Conservation (phyloP, 1,139 yeast genomes). For the Pichia sp. region DNA sequence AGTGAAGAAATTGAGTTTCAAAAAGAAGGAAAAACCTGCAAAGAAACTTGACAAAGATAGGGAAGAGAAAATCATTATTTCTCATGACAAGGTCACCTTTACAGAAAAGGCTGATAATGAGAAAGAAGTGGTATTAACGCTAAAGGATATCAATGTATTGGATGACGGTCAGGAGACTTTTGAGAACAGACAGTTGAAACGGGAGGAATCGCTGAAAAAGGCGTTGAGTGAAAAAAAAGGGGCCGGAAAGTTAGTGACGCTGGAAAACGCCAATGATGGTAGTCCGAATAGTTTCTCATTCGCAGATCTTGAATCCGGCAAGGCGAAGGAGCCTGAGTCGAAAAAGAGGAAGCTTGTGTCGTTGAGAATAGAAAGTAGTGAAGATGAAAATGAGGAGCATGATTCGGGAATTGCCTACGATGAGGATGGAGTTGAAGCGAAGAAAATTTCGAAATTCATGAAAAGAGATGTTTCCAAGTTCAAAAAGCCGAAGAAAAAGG, state of each 20-base stretch:
- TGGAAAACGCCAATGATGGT: background rate
- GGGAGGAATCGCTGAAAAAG: constrained; percentile 33
- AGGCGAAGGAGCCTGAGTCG: background rate
- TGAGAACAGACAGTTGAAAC: constrained; percentile 41
- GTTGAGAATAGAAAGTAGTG: constrained; percentile 33
- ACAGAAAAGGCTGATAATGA: background rate
- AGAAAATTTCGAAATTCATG: constrained; percentile 27
- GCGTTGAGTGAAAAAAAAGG: constrained; percentile 24
- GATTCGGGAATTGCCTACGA: constrained; percentile 26
- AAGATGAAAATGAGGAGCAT: constrained; percentile 26
- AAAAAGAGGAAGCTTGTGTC: constrained; percentile 23
- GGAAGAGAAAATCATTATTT: background rate
- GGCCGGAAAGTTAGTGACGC: constrained; percentile 13
- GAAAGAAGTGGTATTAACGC: constrained; percentile 47
- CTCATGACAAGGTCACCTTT: constrained; percentile 1
- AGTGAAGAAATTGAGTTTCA: constrained; percentile 9
- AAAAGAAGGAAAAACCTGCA: background rate
- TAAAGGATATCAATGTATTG: constrained; percentile 46
- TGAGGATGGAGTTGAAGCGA: constrained; percentile 27
- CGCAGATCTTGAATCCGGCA: background rate
- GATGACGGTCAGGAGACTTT: constrained; percentile 32
- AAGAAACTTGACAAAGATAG: background rate
- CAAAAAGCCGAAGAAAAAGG: constrained; percentile 24
- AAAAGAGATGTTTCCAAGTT: constrained; percentile 25
- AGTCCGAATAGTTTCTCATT: background rate